Evolutionary conservation across 148 eudicot species (phyloP), one percentile per base, ranked within the genome.

Genomic region (Chenopodium formosanum): DNA sequence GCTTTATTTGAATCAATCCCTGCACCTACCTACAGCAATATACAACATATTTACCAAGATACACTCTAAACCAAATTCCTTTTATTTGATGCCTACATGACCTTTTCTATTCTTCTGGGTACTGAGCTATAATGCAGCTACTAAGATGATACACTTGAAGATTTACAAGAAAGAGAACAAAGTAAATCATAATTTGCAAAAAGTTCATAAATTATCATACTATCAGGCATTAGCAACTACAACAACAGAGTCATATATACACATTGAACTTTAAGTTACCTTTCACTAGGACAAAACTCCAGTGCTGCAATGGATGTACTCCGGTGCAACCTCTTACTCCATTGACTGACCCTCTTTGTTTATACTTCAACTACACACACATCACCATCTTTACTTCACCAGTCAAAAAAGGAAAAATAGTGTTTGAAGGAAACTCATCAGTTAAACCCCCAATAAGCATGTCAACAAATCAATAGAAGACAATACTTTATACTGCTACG

Each of bases 311-410:
- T 83, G 47, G 80, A 75, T 80, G 97, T 90, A 80, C 98, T 97
- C 81, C 86, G 90, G 85, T 94, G 98, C 89, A 94, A 91, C 86
- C 93, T 91, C 87, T 89, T 97, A 78, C 97, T 94, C 95, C 90
- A 86, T 83, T 94, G 97, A 77, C 83, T 83, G 76, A 97, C 80
- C 86, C 88, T 90, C 99, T 94, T 97, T 77, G 82, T 90, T 81
- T 87, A 89, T 82, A 97, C 97, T 78, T 94, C 94, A 74, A 91
- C 92, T 77, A 97, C 94, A 81, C 97, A 94, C 60, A 94, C 74
- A 85, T 97, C 99, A 73, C 99, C 99, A 86, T 94, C 99, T 87
- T 88, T 92, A 88, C 97, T 97, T 85, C 94, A 97, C 83, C 98
- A 94, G 82, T 56, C 58, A 68, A 19, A 82, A 82, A 80, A 70